A percentile compares a stretch with the other conserved stretches of the same genome.
Conservation (phyloP, 768 basidiomycete genomes). For the Termitomyces sp. region DNA sequence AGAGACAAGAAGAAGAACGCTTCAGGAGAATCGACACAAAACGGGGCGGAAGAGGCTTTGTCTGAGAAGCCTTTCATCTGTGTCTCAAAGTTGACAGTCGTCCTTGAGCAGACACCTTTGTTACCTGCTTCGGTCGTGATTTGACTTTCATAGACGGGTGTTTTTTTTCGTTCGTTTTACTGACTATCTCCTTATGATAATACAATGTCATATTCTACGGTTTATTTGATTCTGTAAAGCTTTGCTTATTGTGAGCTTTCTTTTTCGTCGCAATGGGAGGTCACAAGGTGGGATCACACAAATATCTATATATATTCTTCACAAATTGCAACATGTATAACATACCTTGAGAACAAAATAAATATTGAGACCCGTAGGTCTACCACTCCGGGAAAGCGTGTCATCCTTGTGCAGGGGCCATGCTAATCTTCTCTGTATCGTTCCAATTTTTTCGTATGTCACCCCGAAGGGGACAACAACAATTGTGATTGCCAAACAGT, state of each 20-base stretch:
- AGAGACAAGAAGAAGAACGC: constrained; percentile 77
- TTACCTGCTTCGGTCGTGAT: background rate
- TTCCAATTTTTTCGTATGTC: constrained; percentile 99
- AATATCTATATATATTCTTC: no score
- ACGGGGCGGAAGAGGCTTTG: constrained; percentile 82
- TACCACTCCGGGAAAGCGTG: constrained; percentile 97
- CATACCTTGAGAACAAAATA: constrained; percentile 19
- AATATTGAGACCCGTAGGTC: constrained; percentile 43
- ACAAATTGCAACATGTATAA: no score
- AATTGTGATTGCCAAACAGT: no score
- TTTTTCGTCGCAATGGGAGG: no score
- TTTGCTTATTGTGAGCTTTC: no score
- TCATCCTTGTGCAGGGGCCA: constrained; percentile 99
- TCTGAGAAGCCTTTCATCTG: constrained; percentile 35
- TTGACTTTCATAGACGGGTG: no score
- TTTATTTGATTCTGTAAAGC: no score
- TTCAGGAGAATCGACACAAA: constrained; percentile 90
- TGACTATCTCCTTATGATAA: no score
- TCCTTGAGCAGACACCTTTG: background rate
- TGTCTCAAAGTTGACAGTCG: background rate
- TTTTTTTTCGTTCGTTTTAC: constrained; percentile 94
- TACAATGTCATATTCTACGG: constrained; percentile 93
- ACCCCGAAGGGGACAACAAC: constrained; percentile 75
- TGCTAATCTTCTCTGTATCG: constrained; percentile 99
- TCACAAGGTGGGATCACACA: constrained; percentile 13